These are phyloP conservation scores for Trametes pubescens DNA, from an alignment of 1,284 basidiomycete species.

Conservation along the genomic window DNA sequence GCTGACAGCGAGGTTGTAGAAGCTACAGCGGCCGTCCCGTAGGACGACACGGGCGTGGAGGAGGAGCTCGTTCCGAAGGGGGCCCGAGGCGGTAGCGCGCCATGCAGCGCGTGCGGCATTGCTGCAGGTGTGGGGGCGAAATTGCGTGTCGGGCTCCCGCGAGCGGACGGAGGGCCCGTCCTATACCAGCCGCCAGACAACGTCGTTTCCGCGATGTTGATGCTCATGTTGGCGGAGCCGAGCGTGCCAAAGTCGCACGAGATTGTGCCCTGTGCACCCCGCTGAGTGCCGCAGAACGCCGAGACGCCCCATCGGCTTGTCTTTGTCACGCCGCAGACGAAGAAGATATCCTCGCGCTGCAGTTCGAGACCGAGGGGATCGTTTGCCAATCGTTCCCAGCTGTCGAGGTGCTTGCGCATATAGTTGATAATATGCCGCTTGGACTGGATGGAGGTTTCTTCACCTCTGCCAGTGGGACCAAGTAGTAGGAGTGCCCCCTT, in stretches of 20 bases:
- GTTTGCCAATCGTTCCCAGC: slow-evolving; percentile 34
- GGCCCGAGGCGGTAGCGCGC: background rate
- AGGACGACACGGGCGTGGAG: background rate
- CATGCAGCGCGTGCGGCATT: background rate
- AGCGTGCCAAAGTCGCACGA: slow-evolving; percentile 19
- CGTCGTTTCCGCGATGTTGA: slow-evolving; percentile 15
- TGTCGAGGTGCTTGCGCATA: slow-evolving; percentile 27
- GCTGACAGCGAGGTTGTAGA: background rate
- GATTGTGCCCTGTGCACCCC: slow-evolving; percentile 14
- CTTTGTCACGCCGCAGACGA: slow-evolving; percentile 38
- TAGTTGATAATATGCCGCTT: slow-evolving; percentile 27
- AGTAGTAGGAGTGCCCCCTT: slow-evolving; percentile 25
- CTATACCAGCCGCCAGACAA: slow-evolving; percentile 6
- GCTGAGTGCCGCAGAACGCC: slow-evolving; percentile 17
- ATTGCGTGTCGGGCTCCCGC: background rate
- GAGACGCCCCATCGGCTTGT: slow-evolving; percentile 33
- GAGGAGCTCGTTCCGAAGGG: background rate
- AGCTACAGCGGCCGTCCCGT: background rate
- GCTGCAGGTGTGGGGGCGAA: background rate
- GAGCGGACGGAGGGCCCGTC: slow-evolving; percentile 14
- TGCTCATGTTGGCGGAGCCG: slow-evolving; percentile 7
- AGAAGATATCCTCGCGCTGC: slow-evolving; percentile 31
- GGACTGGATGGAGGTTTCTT: slow-evolving; percentile 20
- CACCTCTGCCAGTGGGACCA: slow-evolving; percentile 1
- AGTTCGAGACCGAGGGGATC: slow-evolving; percentile 19